Conservation (phyloP, 768 basidiomycete species). For the Suillus spraguei region DNA sequence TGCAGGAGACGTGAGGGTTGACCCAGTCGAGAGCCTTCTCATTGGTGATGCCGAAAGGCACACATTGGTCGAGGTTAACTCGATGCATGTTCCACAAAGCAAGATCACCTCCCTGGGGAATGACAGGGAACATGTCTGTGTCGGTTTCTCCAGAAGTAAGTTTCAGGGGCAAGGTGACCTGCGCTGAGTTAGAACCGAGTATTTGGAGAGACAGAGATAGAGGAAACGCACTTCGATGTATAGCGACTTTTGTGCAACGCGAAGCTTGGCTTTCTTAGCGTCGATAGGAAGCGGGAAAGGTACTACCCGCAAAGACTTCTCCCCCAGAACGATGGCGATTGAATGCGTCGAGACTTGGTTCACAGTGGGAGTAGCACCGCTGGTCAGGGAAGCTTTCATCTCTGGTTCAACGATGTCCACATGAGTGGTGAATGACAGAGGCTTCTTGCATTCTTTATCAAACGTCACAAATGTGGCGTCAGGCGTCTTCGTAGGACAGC, state of each 20-base stretch:
- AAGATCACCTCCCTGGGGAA: constrained; percentile 18
- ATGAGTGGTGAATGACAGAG: constrained; percentile 22
- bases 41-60: constrained; percentile 29
- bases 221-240: constrained; percentile 42
- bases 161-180: constrained; percentile 25
- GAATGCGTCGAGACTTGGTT: constrained; percentile 11
- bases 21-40: constrained; percentile 34
- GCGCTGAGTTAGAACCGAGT: not conserved
- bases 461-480: constrained; percentile 15
- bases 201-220: not conserved
- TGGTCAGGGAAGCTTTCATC: constrained; percentile 19
- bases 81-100: constrained; percentile 41
- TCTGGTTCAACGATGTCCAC: constrained; percentile 24
- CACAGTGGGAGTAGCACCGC: constrained; percentile 23
- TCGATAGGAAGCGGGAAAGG: constrained; percentile 49
- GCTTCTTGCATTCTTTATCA: constrained; percentile 16
- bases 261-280: constrained; percentile 37
- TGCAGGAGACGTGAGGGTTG: constrained; percentile 29
- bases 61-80: constrained; percentile 38
- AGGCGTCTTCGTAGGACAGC: not conserved
- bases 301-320: constrained; percentile 33
- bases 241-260: constrained; percentile 56
- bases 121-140: constrained; percentile 32
- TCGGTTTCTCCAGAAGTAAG: constrained; percentile 18
- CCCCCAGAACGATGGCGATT: constrained; percentile 17